Evolutionary conservation across 345 rosid species (phyloP).

Genomic region (Limnanthes douglasii): DNA sequence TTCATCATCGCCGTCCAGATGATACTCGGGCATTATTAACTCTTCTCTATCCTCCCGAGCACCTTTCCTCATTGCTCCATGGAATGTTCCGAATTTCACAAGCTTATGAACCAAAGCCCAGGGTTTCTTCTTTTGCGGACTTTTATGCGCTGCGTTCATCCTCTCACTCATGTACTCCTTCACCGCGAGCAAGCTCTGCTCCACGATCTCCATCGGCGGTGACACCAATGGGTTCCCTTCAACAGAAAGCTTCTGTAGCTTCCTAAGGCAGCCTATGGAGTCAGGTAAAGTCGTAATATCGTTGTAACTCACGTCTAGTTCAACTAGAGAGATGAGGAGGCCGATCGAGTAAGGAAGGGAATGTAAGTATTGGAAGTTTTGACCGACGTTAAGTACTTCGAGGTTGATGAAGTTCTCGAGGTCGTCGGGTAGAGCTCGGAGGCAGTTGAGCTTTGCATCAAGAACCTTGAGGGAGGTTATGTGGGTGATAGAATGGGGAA

Average conservation of each 20-base stretch:
- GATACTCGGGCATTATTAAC: conserved; percentile 30
- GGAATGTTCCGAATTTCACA: conserved; percentile 47
- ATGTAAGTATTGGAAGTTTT: conserved; percentile 63
- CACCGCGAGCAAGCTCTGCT: conserved; percentile 38
- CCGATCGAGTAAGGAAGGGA: conserved; percentile 49
- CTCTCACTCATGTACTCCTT: conserved; percentile 54
- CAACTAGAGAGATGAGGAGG: conserved; percentile 56
- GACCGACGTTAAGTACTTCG: conserved; percentile 63
- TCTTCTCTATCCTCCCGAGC: conserved; percentile 33
- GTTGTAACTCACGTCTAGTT: conserved; percentile 74
- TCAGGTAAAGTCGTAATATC: conserved; percentile 44
- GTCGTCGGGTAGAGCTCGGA: conserved; percentile 56
- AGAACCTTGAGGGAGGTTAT: conserved; percentile 37
- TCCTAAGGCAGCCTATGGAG: conserved; percentile 64
- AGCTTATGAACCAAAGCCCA: conserved; percentile 47
- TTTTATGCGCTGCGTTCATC: conserved; percentile 28
- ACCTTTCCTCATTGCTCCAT: conserved; percentile 15
- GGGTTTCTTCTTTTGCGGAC: conserved; percentile 28
- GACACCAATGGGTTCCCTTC: conserved; percentile 80
- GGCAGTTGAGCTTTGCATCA: conserved; percentile 73
- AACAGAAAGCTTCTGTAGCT: conserved; percentile 43
- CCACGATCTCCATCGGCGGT: conserved; percentile 59
- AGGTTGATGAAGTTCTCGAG: conserved; percentile 62
- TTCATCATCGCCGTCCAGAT: conserved; percentile 24
- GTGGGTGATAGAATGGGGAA: conserved; percentile 63